A percentile compares a stretch with the other conserved stretches of the same genome.
These are phyloP conservation scores for Hygrophorus pudorinus DNA, from an alignment of 768 basidiomycete genomes.

Conservation along the genomic window DNA sequence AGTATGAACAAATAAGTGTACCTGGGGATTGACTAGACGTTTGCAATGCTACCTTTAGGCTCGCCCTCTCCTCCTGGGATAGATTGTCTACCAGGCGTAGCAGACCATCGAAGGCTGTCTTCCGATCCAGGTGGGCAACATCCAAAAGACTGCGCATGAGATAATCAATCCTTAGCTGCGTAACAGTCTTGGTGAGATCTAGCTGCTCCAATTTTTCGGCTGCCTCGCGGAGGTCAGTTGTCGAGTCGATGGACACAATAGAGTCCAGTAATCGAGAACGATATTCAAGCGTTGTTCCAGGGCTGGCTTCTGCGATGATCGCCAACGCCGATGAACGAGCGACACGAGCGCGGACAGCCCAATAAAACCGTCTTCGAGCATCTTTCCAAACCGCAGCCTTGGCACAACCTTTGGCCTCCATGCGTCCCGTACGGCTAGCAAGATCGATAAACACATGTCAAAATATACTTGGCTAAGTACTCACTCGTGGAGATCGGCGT, in stretches of 20 bases:
- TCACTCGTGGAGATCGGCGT: conserved; percentile 95
- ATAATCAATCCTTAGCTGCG: conserved; percentile 60
- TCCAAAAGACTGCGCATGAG: conserved; percentile 57
- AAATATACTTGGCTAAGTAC: conserved; percentile 19
- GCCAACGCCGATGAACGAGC: conserved; percentile 57
- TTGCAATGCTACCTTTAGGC: conserved; percentile 27
- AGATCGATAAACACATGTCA: conserved; percentile 4
- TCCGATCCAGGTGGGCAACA: conserved; percentile 64
- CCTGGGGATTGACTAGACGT: conserved; percentile 45
- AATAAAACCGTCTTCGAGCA: conserved; percentile 86
- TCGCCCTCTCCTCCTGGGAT: conserved; percentile 59
- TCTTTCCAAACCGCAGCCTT: conserved; percentile 81
- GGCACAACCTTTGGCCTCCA: conserved; percentile 97
- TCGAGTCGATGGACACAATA: conserved; percentile 44
- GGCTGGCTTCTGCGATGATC: conserved; percentile 59
- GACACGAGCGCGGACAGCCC: conserved; percentile 79
- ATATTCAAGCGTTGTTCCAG: conserved; percentile 58
- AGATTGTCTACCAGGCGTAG: conserved; percentile 64
- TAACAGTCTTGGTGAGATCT: conserved; percentile 51
- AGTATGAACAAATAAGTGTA: conserved; percentile 21
- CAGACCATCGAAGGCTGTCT: conserved; percentile 67
- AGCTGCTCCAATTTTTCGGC: conserved; percentile 63
- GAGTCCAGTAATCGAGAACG: conserved; percentile 54
- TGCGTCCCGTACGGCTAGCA: conserved; percentile 81
- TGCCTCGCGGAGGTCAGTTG: conserved; percentile 43